phyloP scores from a whole-genome alignment of 345 rosid genomes.

The Kandelia obovata region DNA sequence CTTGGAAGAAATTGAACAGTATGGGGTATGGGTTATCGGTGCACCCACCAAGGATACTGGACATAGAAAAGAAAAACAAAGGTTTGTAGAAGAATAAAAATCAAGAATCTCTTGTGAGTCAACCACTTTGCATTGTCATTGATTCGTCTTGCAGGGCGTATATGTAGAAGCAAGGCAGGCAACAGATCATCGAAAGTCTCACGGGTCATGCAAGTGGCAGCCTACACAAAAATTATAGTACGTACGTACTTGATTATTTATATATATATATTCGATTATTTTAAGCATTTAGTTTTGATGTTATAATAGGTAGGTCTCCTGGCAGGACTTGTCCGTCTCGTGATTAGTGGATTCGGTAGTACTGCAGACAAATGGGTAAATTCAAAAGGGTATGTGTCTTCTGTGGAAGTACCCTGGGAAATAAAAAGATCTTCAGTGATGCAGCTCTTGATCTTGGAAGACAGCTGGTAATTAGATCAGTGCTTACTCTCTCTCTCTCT shows the following conservation, averaged over 20 bases:
- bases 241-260: no score
- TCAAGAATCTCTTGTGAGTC: no score
- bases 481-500: background rate
- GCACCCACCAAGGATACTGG: slow-evolving; percentile 22
- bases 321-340: no score
- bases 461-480: slow-evolving; percentile 21
- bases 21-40: slow-evolving; percentile 10
- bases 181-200: slow-evolving; percentile 10
- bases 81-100: background rate
- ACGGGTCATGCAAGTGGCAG: slow-evolving; percentile 15
- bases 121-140: slow-evolving; percentile 3
- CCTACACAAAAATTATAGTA: background rate
- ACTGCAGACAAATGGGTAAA: slow-evolving; percentile 23
- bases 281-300: no score
- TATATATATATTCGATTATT: no score
- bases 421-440: slow-evolving; percentile 34
- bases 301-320: no score
- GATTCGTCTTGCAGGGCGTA: slow-evolving; percentile 8
- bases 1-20: background rate
- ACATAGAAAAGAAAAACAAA: background rate
- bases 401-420: slow-evolving; percentile 45
- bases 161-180: background rate
- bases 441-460: slow-evolving; percentile 40
- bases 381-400: slow-evolving; percentile 44
- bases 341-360: no score